phyloP scores from a whole-genome alignment of 352 stramenopile species.

The Globisporangium nodosum region DNA sequence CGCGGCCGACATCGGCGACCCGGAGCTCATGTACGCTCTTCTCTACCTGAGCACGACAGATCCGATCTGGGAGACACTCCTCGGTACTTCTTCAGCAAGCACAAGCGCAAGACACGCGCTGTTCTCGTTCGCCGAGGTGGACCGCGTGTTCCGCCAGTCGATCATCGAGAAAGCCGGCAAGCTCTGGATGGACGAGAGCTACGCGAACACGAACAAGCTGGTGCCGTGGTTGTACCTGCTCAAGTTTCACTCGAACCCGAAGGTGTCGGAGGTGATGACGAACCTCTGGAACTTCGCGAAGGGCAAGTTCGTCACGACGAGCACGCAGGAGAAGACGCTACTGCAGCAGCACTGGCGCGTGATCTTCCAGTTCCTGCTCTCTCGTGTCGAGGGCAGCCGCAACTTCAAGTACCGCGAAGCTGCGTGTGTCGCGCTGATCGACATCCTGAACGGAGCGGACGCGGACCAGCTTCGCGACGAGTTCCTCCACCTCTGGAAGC shows the following conservation, averaged over 20 bases:
- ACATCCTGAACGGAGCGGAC: conserved; percentile 55
- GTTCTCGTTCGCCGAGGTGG: conserved; percentile 45
- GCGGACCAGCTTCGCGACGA: conserved; percentile 36
- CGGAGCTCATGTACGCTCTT: conserved; percentile 77
- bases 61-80: conserved; percentile 52
- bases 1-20: conserved; percentile 69
- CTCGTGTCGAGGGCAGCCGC: conserved; percentile 48
- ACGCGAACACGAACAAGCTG: conserved; percentile 47
- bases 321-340: conserved; percentile 40
- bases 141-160: conserved; percentile 34
- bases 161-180: conserved; percentile 55
- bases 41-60: conserved; percentile 77
- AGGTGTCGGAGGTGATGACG: conserved; percentile 54
- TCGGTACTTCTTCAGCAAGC: not conserved
- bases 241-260: conserved; percentile 69
- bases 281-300: conserved; percentile 68
- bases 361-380: conserved; percentile 55
- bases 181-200: conserved; percentile 49
- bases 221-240: conserved; percentile 73
- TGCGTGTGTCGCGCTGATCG: conserved; percentile 49
- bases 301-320: conserved; percentile 21
- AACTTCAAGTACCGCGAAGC: conserved; percentile 85
- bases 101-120: not conserved
- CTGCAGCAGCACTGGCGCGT: conserved; percentile 44
- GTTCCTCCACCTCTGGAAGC: conserved; percentile 62